Evolutionary conservation across 2,329 filamentous ascomycete genomes (phyloP), one percentile per base, ranked within the genome.

Genomic region (Pseudogymnoascus verrucosus): DNA sequence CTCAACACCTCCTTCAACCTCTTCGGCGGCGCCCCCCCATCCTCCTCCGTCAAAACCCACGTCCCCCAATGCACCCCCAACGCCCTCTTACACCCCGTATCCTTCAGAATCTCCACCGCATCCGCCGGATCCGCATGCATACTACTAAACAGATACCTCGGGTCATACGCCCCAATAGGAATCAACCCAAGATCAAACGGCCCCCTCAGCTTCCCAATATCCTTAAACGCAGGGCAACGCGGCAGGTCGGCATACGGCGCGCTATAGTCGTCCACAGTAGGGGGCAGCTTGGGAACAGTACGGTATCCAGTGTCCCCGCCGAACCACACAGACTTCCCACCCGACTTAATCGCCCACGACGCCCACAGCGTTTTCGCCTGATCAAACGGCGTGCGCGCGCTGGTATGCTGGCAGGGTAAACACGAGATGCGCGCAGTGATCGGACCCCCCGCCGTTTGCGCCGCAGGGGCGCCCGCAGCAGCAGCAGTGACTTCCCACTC

Each of bases 51-150:
- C 69, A 71, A 61, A 0, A 90, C 87, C 91, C 93, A 97, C 0
- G 89, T 88, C 2, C 92, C 93, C 92, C 93, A 97, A 73, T 97
- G 93, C 69, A 97, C 96, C 1, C 85, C 93, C 78, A 97, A 81
- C 21, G 92, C 93, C 16, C 78, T 80, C 70, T 84, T 80, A 78
- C 93, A 97, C 68, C 82, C 83, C 0, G 91, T 96, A 70, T 97
- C 93, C 5, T 80, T 75, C 75, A 96, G 96, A 69, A 98, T 96
- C 70, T 95, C 91, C 39, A 96, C 92, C 0, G 88, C 84, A 73
- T 98, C 93, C 68, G 86, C 87, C 0, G 93, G 93, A 73, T 96
- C 90, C 6, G 90, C 89, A 74, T 98, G 93, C 82, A 96, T 87
- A 19, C 86, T 79, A 57, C 87, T 91, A 80, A 95, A 93, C 66